These are phyloP conservation scores for Mycogone perniciosa DNA, from an alignment of 2,329 filamentous ascomycete genomes.

Conservation along the genomic window DNA sequence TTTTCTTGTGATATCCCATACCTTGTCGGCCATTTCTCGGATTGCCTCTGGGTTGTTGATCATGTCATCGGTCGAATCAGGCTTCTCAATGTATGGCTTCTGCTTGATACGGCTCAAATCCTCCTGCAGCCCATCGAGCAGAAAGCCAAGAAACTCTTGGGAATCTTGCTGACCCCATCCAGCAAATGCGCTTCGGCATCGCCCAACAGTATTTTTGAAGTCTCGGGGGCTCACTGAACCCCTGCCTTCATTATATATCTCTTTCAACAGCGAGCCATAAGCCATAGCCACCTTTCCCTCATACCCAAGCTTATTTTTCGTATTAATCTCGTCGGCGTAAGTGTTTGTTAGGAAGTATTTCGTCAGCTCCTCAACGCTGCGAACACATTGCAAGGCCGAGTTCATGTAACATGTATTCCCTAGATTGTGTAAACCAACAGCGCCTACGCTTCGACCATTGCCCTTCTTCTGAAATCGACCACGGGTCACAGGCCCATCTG, in stretches of 20 bases:
- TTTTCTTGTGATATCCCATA: slow-evolving; percentile 85
- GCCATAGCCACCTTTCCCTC: slow-evolving; percentile 79
- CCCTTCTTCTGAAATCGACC: slow-evolving; percentile 65
- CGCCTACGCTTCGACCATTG: slow-evolving; percentile 64
- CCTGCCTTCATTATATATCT: slow-evolving; percentile 67
- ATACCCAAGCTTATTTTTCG: slow-evolving; percentile 77
- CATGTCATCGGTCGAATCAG: slow-evolving; percentile 95
- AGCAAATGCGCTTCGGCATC: slow-evolving; percentile 77
- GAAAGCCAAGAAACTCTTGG: slow-evolving; percentile 91
- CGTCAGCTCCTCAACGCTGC: slow-evolving; percentile 87
- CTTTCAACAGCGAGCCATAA: slow-evolving; percentile 68
- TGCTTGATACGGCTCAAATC: slow-evolving; percentile 89
- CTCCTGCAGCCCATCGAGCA: slow-evolving; percentile 91
- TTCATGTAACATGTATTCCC: slow-evolving; percentile 99
- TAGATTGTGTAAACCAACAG: slow-evolving; percentile 79
- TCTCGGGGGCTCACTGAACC: slow-evolving; percentile 69
- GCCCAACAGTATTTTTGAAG: slow-evolving; percentile 78
- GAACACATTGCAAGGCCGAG: slow-evolving; percentile 88
- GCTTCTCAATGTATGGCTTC: slow-evolving; percentile 97
- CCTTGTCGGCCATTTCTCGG: slow-evolving; percentile 75
- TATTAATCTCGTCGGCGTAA: slow-evolving; percentile 76
- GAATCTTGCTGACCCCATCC: slow-evolving; percentile 96
- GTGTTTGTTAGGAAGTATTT: slow-evolving; percentile 78
- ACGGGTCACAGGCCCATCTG: slow-evolving; percentile 57
- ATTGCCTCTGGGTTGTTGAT: slow-evolving; percentile 76